Evolutionary conservation across 805 yeast genomes (phyloP).

Genomic region (Ogataea populi-albae): DNA sequence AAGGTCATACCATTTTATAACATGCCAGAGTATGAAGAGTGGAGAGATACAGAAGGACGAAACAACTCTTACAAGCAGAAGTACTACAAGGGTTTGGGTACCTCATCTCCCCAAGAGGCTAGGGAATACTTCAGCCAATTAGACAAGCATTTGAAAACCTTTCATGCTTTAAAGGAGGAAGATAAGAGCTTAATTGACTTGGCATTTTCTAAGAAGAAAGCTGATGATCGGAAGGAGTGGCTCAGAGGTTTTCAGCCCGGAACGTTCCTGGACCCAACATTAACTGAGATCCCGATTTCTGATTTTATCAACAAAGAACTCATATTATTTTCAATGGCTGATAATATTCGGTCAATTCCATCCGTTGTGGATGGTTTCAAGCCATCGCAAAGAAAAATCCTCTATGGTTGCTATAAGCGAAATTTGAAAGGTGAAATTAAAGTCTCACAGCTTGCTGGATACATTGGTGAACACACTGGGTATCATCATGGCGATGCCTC

Average conservation of each 20-base stretch:
- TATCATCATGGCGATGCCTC: constrained; percentile 96
- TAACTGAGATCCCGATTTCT: constrained; percentile 77
- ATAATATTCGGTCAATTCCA: constrained; percentile 92
- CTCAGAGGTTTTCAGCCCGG: constrained; percentile 88
- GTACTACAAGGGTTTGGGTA: constrained; percentile 98
- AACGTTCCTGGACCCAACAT: constrained; percentile 78
- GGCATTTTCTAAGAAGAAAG: constrained; percentile 92
- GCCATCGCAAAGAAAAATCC: constrained; percentile 94
- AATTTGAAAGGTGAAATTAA: constrained; percentile 76
- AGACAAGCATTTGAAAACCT: constrained; percentile 81
- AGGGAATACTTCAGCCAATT: constrained; percentile 84
- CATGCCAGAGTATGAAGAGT: constrained; percentile 92
- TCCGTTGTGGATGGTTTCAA: constrained; percentile 91
- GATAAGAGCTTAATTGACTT: constrained; percentile 80
- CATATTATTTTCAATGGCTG: constrained; percentile 94
- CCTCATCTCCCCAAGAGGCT: constrained; percentile 79
- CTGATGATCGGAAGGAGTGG: constrained; percentile 98
- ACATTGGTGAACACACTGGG: constrained; percentile 82
- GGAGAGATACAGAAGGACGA: constrained; percentile 84
- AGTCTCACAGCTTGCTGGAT: constrained; percentile 88
- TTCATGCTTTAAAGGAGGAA: constrained; percentile 74
- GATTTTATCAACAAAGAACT: constrained; percentile 95
- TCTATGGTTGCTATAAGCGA: constrained; percentile 83
- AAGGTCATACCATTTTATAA: constrained; percentile 74
- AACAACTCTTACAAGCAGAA: constrained; percentile 83